Percentiles rank a stretch among this genome's conserved stretches.
These are phyloP conservation scores for Exidia glandulosa DNA, from an alignment of 768 basidiomycete genomes.

Conservation along the genomic window DNA sequence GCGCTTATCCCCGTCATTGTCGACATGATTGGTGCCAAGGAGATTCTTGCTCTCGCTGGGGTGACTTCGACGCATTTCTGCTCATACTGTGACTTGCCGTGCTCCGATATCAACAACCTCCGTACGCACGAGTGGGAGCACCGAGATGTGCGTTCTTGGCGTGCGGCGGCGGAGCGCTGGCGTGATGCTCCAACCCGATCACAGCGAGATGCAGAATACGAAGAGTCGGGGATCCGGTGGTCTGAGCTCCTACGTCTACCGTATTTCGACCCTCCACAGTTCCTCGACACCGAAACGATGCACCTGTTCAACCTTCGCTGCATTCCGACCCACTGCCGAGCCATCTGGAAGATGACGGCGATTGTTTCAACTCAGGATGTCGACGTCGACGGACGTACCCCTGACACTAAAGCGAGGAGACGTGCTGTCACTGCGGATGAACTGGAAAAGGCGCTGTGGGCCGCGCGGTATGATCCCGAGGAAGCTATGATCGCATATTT, in stretches of 20 bases:
- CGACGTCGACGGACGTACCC: background rate
- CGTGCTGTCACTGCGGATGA: background rate
- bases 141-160: background rate
- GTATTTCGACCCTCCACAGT: conserved; percentile 32
- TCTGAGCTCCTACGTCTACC: conserved; percentile 20
- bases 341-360: background rate
- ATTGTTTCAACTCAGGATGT: background rate
- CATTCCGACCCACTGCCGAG: background rate
- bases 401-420: background rate
- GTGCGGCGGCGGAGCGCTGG: background rate
- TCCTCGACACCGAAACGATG: conserved; percentile 7
- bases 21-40: conserved; percentile 14
- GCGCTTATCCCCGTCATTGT: conserved; percentile 12
- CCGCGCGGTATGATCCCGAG: background rate
- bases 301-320: background rate
- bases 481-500: background rate
- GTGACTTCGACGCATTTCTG: background rate
- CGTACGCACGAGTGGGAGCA: background rate
- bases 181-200: conserved; percentile 1
- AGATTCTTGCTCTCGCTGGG: background rate
- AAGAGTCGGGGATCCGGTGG: conserved; percentile 12
- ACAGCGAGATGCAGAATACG: conserved; percentile 3
- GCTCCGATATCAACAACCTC: background rate
- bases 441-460: background rate
- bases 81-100: background rate